phyloP scores from a whole-genome alignment of 306 rosid species.

The Leucaena leucocephala region DNA sequence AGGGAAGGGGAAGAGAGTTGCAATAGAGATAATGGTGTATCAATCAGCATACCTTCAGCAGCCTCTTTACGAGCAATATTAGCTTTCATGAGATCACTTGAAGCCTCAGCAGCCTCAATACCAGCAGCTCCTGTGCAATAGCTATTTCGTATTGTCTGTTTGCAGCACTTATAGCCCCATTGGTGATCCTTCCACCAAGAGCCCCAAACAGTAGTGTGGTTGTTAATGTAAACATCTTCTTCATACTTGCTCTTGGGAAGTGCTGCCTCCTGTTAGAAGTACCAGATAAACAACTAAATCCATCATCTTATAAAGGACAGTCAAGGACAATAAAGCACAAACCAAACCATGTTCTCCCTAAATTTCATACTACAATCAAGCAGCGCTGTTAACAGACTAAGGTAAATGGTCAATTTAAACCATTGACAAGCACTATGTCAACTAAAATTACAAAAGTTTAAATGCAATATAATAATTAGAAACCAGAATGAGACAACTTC shows the following conservation, averaged over 20 bases:
- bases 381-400: background rate
- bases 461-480: background rate
- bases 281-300: background rate
- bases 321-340: background rate
- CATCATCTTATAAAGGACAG: background rate
- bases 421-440: conserved; percentile 6
- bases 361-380: background rate
- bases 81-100: conserved; percentile 73
- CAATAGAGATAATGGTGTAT: background rate
- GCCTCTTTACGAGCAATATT: conserved; percentile 77
- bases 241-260: conserved; percentile 67
- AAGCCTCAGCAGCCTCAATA: conserved; percentile 64
- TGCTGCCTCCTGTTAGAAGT: conserved; percentile 48
- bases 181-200: conserved; percentile 86
- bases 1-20: background rate
- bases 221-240: conserved; percentile 58
- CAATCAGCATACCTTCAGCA: conserved; percentile 39
- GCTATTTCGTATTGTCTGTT: conserved; percentile 56
- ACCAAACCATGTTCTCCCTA: background rate
- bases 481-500: background rate
- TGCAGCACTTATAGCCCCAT: conserved; percentile 80
- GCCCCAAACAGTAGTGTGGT: conserved; percentile 73
- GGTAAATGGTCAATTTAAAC: background rate
- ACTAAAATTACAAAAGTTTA: background rate
- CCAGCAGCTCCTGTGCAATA: conserved; percentile 66